These are phyloP conservation scores for Exophiala dermatitidis DNA, from an alignment of 2,329 filamentous ascomycete genomes.

Conservation along the genomic window DNA sequence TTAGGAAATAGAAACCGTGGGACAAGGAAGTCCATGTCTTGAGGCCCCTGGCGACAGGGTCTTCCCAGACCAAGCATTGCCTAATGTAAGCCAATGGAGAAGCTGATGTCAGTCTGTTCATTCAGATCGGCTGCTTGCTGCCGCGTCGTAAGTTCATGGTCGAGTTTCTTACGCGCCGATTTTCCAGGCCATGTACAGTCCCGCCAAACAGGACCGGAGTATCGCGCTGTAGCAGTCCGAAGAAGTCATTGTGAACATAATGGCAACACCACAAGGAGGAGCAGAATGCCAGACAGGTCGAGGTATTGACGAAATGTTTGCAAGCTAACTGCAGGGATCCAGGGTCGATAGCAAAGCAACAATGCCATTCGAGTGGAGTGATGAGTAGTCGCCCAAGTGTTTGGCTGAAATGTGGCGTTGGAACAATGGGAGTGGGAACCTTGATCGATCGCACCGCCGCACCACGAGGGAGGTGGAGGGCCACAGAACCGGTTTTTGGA, in stretches of 20 bases:
- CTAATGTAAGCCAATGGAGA: background rate
- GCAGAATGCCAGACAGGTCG: too few relatives aligned
- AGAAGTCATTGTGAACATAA: too few relatives aligned
- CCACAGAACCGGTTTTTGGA: conserved; percentile 10
- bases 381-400: conserved; percentile 5
- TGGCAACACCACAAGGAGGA: too few relatives aligned
- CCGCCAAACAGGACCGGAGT: too few relatives aligned
- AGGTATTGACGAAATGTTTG: conserved; percentile 2
- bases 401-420: conserved; percentile 11
- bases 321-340: background rate
- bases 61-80: conserved; percentile 10
- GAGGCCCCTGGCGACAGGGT: conserved; percentile 2
- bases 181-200: background rate
- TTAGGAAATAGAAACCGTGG: conserved; percentile 2
- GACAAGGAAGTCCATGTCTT: conserved; percentile 11
- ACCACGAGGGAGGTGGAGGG: background rate
- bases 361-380: conserved; percentile 5
- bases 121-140: background rate
- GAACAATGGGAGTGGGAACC: background rate
- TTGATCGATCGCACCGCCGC: conserved; percentile 11
- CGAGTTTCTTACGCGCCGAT: background rate
- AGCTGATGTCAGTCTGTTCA: conserved; percentile 7
- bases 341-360: background rate
- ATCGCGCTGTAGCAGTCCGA: too few relatives aligned
- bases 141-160: background rate